Conservation (phyloP, 257 asterid genomes). For the Fraxinus americana region DNA sequence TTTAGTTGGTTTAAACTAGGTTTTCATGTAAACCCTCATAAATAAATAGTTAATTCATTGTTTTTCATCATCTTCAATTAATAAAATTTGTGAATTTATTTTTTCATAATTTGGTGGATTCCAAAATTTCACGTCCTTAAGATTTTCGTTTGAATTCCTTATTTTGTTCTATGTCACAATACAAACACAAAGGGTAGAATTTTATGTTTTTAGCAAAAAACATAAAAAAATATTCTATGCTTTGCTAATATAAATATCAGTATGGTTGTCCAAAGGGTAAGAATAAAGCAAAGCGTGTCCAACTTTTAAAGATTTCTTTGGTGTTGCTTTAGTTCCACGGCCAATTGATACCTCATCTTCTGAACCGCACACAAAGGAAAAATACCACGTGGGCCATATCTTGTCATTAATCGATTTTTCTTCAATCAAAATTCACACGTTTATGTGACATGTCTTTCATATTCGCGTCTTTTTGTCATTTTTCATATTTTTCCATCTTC, state of each 20-base stretch:
- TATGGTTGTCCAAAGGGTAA: background rate
- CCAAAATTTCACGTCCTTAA: no score
- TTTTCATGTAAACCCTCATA: no score
- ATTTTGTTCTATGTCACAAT: no score
- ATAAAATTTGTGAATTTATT: no score
- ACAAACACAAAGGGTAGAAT: background rate
- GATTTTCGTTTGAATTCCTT: no score
- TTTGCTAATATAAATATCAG: background rate
- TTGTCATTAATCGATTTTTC: background rate
- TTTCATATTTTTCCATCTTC: no score
- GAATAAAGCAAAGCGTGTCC: slow-evolving; percentile 5
- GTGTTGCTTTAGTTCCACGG: slow-evolving; percentile 39
- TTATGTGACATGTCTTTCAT: background rate
- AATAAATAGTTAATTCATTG: no score
- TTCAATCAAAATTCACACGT: background rate
- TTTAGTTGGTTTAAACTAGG: no score
- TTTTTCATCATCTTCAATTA: no score
- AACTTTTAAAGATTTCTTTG: background rate
- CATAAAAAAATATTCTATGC: background rate
- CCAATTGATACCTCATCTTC: slow-evolving; percentile 2
- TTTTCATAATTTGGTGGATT: no score
- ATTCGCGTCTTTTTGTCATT: background rate
- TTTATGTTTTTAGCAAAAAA: background rate
- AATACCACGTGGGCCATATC: background rate
- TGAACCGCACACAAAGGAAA: background rate